Base-by-base conservation (phyloP, 495 filamentous ascomycete species). In the Wilcoxina mikolae region DNA sequence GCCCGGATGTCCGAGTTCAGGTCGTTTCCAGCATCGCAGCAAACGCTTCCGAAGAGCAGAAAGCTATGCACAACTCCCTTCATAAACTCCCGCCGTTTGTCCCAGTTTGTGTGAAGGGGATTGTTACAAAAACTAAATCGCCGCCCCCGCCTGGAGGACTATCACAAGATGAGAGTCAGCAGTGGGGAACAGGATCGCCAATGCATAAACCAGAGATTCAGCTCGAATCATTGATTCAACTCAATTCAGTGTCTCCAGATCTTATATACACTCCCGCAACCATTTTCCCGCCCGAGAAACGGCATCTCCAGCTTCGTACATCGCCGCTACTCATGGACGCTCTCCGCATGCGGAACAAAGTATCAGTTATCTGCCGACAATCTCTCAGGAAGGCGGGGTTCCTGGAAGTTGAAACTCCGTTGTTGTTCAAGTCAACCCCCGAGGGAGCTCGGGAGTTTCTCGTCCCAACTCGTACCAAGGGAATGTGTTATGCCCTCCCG, bases 361-460 rank as follows among this genome's bases (percentile, higher is more conserved):
- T 75, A 12, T 72, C 73, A 33, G 66, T 67, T 26, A 50, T 68
- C 29, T 75, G 83, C 53, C 73, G 81, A 18, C 61, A 73, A 23
- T 67, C 74, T 9, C 69, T 91, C 49, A 62, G 69, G 18, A 57
- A 67, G 0, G 64, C 70, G 4, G 70, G 69, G 0, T 94, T 94
- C 59, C 66, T 78, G 4, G 85, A 95, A 57, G 75, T 95, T 38
- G 93, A 96, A 62, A 98, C 91, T 0, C 91, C 91, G 2, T 67
- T 95, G 12, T 73, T 98, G 15, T 98, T 98, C 76, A 96, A 95
- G 72, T 95, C 90, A 3, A 96, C 93, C 0, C 90, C 91, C 0
- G 91, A 98, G 70, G 91, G 91, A 7, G 93, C 91, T 0, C 72
- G 90, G 25, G 91, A 98, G 68, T 98, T 96, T 58, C 62, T 98